Conservation (phyloP, 225 moss, liverwort and hornwort genomes). For the Marchantia paleacea region DNA sequence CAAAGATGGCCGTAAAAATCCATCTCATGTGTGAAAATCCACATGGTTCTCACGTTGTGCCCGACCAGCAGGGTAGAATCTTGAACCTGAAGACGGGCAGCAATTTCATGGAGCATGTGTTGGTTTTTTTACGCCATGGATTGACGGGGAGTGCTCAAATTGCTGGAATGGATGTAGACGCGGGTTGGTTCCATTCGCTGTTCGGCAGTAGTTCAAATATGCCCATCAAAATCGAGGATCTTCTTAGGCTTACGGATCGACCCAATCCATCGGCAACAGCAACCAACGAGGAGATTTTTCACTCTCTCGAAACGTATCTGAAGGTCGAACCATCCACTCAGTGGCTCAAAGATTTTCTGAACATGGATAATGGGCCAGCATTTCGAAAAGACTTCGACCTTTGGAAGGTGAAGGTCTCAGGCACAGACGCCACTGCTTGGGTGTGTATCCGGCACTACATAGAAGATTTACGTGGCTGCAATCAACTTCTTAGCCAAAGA, state of each 20-base stretch:
- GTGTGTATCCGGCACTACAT: conserved; percentile 11
- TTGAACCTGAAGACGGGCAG: conserved; percentile 23
- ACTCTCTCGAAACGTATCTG: neutral
- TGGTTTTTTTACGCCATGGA: neutral
- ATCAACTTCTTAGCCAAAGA: neutral
- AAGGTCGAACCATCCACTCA: conserved; percentile 1
- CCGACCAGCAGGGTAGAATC: conserved; percentile 50
- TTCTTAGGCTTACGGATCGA: neutral
- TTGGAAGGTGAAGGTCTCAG: neutral
- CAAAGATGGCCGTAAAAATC: conserved; percentile 41
- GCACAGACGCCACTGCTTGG: neutral
- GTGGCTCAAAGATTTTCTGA: neutral
- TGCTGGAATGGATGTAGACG: conserved; percentile 1
- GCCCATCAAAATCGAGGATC: neutral
- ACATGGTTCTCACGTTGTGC: conserved; percentile 45
- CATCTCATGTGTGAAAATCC: conserved; percentile 65
- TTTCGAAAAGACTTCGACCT: conserved; percentile 5
- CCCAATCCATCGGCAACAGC: neutral
- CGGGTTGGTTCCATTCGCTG: neutral
- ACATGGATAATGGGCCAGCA: neutral
- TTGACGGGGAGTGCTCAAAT: neutral
- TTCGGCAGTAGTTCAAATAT: neutral
- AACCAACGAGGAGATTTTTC: neutral
- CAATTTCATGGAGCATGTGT: neutral
- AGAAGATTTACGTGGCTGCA: neutral